Evolutionary conservation across 768 basidiomycete species (phyloP), one percentile per base, ranked within the genome.

Genomic region (Strobilomyces confusus): DNA sequence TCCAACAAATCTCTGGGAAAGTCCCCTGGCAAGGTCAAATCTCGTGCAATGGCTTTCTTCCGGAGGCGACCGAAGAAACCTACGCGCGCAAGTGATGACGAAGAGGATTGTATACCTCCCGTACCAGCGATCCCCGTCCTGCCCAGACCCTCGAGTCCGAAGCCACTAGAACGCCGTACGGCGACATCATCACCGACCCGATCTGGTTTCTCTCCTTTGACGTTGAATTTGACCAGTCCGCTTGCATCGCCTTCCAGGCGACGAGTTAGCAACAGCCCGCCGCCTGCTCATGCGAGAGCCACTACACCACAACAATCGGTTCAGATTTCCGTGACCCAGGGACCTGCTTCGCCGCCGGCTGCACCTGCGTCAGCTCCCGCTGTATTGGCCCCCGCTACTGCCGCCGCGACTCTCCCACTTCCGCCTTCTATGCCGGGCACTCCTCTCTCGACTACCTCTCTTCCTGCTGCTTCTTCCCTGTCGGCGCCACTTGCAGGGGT

Each of bases 1-100:
- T 69, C 68, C 1, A 69, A 59, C 51, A 69, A 69, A 48, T 69
- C 69, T 5, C 66, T 49, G 45, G 58, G 61, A 42, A 69, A 69
- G 46, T 65, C 68, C 1, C 37, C 67, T 9, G 42, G 63, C 44
- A 69, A 54, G 20, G 58, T 65, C 11, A 69, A 62, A 51, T 63
- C 68, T 25, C 68, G 69, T 48, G 68, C 68, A 40, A 66, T 69
- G 58, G 61, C 68, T 19, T 69, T 69, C 59, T 69, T 69, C 53
- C 61, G 69, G 40, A 65, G 69, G 29, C 62, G 65, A n/a, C 36
- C 57, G 12, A 71, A 66, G 52, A 71, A 64, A 36, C n/a, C 49
- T 7, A 50, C 33, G 19, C 58, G 48, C 40, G 57, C 37, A 40
- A 69, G 68, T 38, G 68, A 69, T 32, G 65, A 69, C 19, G 68